Evolutionary conservation across 176 grass and related monocot species (phyloP).

Genomic region (Ananas comosus): DNA sequence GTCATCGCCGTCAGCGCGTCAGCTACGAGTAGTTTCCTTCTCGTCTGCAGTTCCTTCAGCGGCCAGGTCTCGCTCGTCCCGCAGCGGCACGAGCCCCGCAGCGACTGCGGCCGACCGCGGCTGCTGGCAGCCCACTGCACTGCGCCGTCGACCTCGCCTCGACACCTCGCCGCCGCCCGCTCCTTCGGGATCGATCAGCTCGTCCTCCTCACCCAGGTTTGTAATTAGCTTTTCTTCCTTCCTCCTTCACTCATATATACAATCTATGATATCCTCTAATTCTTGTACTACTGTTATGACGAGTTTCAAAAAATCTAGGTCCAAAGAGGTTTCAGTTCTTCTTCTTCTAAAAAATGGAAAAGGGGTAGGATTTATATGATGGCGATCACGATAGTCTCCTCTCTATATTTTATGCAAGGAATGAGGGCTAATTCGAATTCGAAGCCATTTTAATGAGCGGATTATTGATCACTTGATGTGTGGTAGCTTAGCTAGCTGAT

Average conservation of each 20-base stretch:
- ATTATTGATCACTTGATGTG: not conserved
- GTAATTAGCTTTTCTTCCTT: too few relatives aligned
- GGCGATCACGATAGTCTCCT: slow-evolving; percentile 17
- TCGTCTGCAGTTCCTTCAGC: slow-evolving; percentile 93
- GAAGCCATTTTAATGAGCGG: not conserved
- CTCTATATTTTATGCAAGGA: slow-evolving; percentile 43
- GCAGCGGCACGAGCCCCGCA: slow-evolving; percentile 64
- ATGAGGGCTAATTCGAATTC: slow-evolving; percentile 15
- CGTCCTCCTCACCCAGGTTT: slow-evolving; percentile 64
- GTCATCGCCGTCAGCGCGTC: slow-evolving; percentile 86
- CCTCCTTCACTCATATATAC: too few relatives aligned
- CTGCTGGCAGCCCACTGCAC: slow-evolving; percentile 51
- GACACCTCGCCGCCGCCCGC: slow-evolving; percentile 28
- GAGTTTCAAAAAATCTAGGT: too few relatives aligned
- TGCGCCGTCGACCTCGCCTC: slow-evolving; percentile 37
- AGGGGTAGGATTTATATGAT: not conserved
- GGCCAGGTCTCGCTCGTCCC: slow-evolving; percentile 78
- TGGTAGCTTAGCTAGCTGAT: not conserved
- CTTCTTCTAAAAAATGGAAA: too few relatives aligned
- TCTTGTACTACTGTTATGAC: too few relatives aligned
- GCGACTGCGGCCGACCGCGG: slow-evolving; percentile 35
- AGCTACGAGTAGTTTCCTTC: slow-evolving; percentile 92
- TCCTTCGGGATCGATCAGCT: slow-evolving; percentile 69
- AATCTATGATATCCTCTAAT: too few relatives aligned
- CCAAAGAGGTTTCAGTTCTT: too few relatives aligned